Percentiles rank a stretch among this genome's conserved stretches.
Conservation (phyloP, 331 rosid genomes). For the Telfairia occidentalis region DNA sequence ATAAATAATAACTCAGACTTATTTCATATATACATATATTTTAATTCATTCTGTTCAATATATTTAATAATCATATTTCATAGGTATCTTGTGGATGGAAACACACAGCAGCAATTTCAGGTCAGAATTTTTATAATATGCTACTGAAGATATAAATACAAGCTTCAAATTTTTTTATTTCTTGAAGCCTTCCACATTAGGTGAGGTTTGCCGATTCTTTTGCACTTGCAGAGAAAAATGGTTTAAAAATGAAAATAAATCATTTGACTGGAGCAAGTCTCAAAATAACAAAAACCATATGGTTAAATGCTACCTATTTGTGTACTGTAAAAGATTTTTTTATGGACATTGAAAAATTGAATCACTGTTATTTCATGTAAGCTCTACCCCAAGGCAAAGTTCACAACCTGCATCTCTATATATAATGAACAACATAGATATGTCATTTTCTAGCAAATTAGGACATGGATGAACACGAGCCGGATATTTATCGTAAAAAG, state of each 20-base stretch:
- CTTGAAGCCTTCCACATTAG: background rate
- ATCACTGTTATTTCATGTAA: background rate
- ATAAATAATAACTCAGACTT: background rate
- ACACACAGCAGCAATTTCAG: constrained; percentile 85
- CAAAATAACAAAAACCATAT: background rate
- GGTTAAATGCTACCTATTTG: background rate
- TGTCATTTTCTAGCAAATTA: no score
- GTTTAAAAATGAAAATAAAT: background rate
- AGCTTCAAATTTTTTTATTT: background rate
- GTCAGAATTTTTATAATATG: constrained; percentile 23
- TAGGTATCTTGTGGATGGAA: constrained; percentile 97
- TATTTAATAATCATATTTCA: constrained; percentile 12
- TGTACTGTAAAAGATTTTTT: background rate
- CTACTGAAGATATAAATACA: background rate
- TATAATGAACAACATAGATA: background rate
- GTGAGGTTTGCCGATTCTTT: background rate
- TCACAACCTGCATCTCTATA: background rate
- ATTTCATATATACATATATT: no score
- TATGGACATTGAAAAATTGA: background rate
- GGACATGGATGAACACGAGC: background rate
- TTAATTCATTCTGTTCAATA: background rate
- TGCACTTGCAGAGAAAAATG: background rate
- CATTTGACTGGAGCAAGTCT: background rate
- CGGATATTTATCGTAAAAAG: background rate
- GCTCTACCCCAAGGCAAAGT: background rate